Evolutionary conservation across 2,329 filamentous ascomycete species (phyloP), one percentile per base, ranked within the genome.

Genomic region (Xylariaceae sp.): DNA sequence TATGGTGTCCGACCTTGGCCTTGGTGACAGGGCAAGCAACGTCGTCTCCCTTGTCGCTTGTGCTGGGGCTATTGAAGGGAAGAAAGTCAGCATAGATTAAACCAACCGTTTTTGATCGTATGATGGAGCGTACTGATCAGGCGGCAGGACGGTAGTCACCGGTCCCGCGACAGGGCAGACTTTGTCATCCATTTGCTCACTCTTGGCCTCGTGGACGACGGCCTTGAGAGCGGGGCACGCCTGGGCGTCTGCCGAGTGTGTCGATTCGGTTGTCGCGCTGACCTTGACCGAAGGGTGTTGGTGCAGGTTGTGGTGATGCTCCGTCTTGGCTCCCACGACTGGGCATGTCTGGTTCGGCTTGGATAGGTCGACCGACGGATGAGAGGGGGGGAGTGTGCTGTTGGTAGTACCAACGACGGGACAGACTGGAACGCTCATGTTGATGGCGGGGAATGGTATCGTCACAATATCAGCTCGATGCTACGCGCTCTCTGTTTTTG

Each of bases 381-480:
- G 62, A 2, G 59, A 58, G 0, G 63, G 64, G 5, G 64, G 64
- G 1, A 66, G 56, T 5, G 61, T 64, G 36, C 51, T 53, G 57
- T 65, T 67, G 41, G 61, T 66, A 2, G 64, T 67, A 44, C 64
- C 64, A 42, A 66, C 62, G 37, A 66, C 60, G 46, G 64, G 64
- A 49, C 64, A 66, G 44, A 61, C 61, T 50, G 54, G 50, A 40
- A 51, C 45, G 53, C 57, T 44, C 55, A 57, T 57, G 57, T 53
- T 43, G 51, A 29, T 15, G 8, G 9, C 9, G 15, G 9, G 24
- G n/a, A n/a, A n/a, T n/a, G n/a, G n/a, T n/a, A n/a, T n/a, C n/a
- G n/a, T n/a, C n/a, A n/a, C n/a, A n/a, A n/a, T n/a, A n/a, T n/a
- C n/a, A n/a, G n/a, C n/a, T n/a, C n/a, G n/a, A n/a, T n/a, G n/a